Percentiles rank a stretch among this genome's conserved stretches.
Conservation (phyloP, 192 early-diverging fungal genomes). For the Coemansia sp. region DNA sequence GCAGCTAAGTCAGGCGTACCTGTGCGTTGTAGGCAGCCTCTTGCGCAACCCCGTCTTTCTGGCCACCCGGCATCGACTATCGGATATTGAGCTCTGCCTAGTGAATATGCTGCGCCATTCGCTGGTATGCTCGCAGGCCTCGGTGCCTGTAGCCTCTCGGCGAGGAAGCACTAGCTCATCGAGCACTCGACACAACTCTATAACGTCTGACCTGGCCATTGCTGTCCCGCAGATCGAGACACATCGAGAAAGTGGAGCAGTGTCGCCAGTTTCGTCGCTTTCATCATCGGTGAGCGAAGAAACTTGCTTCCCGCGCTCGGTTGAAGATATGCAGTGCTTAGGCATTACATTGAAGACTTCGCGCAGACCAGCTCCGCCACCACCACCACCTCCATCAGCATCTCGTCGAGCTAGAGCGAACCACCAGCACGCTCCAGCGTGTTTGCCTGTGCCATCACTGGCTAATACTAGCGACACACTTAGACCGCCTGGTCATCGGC, state of each 20-base stretch:
- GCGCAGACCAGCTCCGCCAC: slow-evolving; percentile 26
- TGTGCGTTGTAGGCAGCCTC: slow-evolving; percentile 63
- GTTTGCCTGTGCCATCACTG: not conserved
- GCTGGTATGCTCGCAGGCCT: slow-evolving; percentile 33
- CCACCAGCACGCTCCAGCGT: not conserved
- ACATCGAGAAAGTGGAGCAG: slow-evolving; percentile 12
- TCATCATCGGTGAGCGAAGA: slow-evolving; percentile 44
- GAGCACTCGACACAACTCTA: slow-evolving; percentile 40
- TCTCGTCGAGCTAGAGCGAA: not conserved
- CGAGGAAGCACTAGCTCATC: slow-evolving; percentile 29
- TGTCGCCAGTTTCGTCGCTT: slow-evolving; percentile 35
- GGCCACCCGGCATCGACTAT: slow-evolving; percentile 32
- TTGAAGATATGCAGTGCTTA: slow-evolving; percentile 5
- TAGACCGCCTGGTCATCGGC: slow-evolving; percentile 8
- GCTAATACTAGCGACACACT: not conserved
- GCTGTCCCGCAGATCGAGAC: not conserved
- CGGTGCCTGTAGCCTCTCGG: slow-evolving; percentile 7
- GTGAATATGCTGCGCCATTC: slow-evolving; percentile 45
- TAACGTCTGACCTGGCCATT: slow-evolving; percentile 16
- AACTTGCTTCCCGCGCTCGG: slow-evolving; percentile 24
- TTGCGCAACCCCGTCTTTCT: slow-evolving; percentile 62
- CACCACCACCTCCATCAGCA: slow-evolving; percentile 12
- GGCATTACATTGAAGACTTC: not conserved
- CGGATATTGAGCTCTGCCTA: slow-evolving; percentile 50
- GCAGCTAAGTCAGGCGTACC: slow-evolving; percentile 64